Evolutionary conservation across 345 rosid species (phyloP).

Genomic region (Anastatica hierochuntica): DNA sequence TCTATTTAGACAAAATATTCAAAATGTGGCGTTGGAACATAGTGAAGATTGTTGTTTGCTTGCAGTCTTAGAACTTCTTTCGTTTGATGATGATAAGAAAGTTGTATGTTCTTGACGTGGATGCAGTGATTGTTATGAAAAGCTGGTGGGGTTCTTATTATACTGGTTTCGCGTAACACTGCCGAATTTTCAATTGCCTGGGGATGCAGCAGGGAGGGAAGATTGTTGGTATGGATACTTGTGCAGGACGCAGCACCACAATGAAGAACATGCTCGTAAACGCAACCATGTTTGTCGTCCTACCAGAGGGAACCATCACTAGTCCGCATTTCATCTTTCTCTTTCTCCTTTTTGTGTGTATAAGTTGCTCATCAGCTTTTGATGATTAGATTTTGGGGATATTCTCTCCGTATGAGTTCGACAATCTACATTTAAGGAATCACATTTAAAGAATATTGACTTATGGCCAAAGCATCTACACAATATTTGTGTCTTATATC

Average conservation of each 20-base stretch:
- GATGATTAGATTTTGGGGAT: too few species aligned
- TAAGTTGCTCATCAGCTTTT: too few species aligned
- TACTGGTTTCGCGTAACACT: slow-evolving; percentile 75
- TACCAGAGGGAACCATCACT: slow-evolving; percentile 41
- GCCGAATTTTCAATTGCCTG: slow-evolving; percentile 43
- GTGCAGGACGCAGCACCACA: slow-evolving; percentile 87
- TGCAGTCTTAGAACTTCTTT: too few species aligned
- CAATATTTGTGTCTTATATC: too few species aligned
- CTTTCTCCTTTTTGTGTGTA: not conserved
- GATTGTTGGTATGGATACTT: slow-evolving; percentile 90
- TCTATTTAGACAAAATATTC: too few species aligned
- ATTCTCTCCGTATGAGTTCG: too few species aligned
- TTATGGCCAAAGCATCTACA: too few species aligned
- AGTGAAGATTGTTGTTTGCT: too few species aligned
- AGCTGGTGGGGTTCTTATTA: slow-evolving; percentile 64
- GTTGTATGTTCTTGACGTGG: not conserved
- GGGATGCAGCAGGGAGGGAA: slow-evolving; percentile 45
- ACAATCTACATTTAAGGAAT: too few species aligned
- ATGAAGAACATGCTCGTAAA: slow-evolving; percentile 72
- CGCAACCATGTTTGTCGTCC: slow-evolving; percentile 89
- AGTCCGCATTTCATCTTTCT: not conserved
- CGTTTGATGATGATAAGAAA: not conserved
- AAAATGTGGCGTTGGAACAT: too few species aligned
- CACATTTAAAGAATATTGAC: too few species aligned
- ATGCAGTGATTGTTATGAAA: slow-evolving; percentile 69